Percentiles rank a stretch among this genome's conserved stretches.
Conservation (phyloP, 2,329 filamentous ascomycete species). For the Fusarium albosuccineum region DNA sequence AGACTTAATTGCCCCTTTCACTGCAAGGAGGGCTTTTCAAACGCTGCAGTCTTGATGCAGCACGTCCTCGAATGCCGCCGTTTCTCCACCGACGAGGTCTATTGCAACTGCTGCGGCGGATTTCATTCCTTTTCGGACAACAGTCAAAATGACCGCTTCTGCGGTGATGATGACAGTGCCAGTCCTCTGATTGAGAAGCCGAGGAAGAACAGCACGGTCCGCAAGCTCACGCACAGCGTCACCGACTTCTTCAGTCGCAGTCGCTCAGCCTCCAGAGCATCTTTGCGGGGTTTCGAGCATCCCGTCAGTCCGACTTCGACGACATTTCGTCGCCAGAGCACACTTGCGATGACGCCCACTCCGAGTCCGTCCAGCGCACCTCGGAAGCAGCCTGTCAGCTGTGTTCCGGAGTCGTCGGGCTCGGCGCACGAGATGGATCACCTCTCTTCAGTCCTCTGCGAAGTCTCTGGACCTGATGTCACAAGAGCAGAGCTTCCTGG, state of each 20-base stretch:
- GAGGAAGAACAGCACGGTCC: slow-evolving; percentile 2
- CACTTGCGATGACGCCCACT: neutral
- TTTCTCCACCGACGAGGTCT: neutral
- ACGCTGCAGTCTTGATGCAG: slow-evolving; percentile 2
- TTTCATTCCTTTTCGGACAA: neutral
- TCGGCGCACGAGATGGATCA: neutral
- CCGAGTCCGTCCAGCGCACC: neutral
- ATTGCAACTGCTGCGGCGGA: slow-evolving; percentile 9
- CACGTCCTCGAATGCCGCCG: neutral
- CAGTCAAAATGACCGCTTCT: neutral
- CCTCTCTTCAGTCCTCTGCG: neutral
- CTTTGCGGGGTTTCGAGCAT: neutral
- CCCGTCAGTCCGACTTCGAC: neutral
- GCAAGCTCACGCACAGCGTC: slow-evolving; percentile 1
- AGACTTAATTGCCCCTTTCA: slow-evolving; percentile 12
- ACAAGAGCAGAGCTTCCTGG: neutral
- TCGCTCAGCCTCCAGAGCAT: slow-evolving; percentile 2
- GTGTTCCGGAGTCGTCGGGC: neutral
- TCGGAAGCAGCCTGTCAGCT: neutral
- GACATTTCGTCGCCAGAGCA: neutral
- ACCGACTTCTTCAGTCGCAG: slow-evolving; percentile 4
- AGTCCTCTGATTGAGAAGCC: neutral
- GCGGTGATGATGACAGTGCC: neutral
- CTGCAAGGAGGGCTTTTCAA: slow-evolving; percentile 8
- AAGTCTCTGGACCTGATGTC: neutral